Evolutionary conservation across 257 asterid genomes (phyloP), one percentile per base, ranked within the genome.

Genomic region (Solanum piurae): DNA sequence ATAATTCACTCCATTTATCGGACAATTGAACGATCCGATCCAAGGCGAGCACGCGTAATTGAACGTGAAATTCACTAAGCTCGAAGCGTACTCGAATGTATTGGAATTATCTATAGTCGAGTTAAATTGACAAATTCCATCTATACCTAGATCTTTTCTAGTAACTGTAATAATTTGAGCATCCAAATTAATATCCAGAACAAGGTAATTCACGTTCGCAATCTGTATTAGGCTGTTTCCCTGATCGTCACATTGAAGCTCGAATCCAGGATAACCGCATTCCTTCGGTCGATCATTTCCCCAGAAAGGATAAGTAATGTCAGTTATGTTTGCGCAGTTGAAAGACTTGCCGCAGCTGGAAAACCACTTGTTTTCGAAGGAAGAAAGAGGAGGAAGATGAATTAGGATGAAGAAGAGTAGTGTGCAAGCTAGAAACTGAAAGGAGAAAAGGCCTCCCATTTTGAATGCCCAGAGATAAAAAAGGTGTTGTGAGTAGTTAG

Each of bases 201-300:
- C 93, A 20, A 90, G 93, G 84, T 93, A 91, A 21, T 86, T 80
- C 1, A 92, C 88, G 25, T 64, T 38, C 89, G 77, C 76, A 2
- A 91, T 93, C 23, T 83, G 87, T 9, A 92, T 89, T 0, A 55
- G 66, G 9, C 93, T 69, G 13, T 85, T 86, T 2, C 73, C 87
- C 31, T 62, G 38, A 55, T 64, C 87, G 62, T 82, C 86, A 73
- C 98, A 94, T 58, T 6, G 88, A 40, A 94, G 95, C 74, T 90
- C 76, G 27, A 93, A 90, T 71, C 91, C 92, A 23, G 96, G 93
- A 90, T 88, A 84, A 46, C 98, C 98, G 87, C 98, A 94, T 68
- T 91, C 92, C 18, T 29, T 66, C 25, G 93, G 92, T 82, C 96
- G 87, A 76, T 85, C 74, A 46, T 91, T 90, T 64, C 95, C 96